Evolutionary conservation across 2,329 filamentous ascomycete genomes (phyloP).

Genomic region (Clarireedia paspali): DNA sequence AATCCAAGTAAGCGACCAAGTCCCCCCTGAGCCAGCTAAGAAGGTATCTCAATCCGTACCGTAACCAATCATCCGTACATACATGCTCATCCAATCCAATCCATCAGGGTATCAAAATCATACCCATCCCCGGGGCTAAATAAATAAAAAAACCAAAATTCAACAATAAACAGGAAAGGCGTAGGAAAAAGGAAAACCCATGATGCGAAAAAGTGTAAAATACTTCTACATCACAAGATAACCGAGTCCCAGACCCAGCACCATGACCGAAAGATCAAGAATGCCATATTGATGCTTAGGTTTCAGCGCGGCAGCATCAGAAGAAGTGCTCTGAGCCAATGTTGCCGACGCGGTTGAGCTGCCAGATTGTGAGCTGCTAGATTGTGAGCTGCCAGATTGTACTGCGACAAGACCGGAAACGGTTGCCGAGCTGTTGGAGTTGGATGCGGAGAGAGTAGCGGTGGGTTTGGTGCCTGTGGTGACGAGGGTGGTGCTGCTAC

Average conservation of each 20-base stretch:
- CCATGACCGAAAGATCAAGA: conserved; percentile 24
- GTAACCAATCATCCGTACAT: too few relatives aligned
- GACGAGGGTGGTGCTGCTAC: neutral
- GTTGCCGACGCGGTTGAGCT: neutral
- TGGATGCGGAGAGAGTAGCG: conserved; percentile 1
- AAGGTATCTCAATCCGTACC: too few relatives aligned
- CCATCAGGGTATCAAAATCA: too few relatives aligned
- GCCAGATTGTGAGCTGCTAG: neutral
- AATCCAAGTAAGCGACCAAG: too few relatives aligned
- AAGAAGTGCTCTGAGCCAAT: conserved; percentile 21
- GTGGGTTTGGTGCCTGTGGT: conserved; percentile 7
- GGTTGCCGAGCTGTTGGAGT: conserved; percentile 7
- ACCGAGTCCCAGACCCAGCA: conserved; percentile 26
- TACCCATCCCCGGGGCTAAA: too few relatives aligned
- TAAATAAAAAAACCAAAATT: too few relatives aligned
- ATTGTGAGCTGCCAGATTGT: neutral
- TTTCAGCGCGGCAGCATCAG: conserved; percentile 11
- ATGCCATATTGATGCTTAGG: conserved; percentile 23
- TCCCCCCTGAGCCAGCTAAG: too few relatives aligned
- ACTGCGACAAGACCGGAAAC: conserved; percentile 7
- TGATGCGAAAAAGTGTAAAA: too few relatives aligned
- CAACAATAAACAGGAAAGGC: too few relatives aligned
- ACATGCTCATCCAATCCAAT: too few relatives aligned
- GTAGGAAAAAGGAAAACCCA: too few relatives aligned
- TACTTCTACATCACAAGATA: conserved; percentile 28